Evolutionary conservation across 2,329 filamentous ascomycete species (phyloP), one percentile per base, ranked within the genome.

Genomic region (Cladobotryum mycophilum): DNA sequence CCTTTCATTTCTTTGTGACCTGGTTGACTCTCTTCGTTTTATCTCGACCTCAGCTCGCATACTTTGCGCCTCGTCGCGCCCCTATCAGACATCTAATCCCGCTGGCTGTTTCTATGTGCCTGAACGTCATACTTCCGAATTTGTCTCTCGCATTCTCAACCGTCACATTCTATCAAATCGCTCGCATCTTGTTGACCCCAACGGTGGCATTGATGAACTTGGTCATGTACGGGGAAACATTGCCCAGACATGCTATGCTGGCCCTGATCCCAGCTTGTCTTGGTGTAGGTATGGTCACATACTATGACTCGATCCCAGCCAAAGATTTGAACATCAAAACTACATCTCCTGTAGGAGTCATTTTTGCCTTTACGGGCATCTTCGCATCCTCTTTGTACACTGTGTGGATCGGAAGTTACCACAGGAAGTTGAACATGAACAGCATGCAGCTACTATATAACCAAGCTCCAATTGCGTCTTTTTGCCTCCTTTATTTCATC

Each of bases 361-460:
- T 82, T 35, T 86, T 86, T 60, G 82, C 84, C 20, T 78, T 86
- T 49, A 60, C 67, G 2, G 83, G 83, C 45, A 82, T 86, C 11
- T 74, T 84, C 47, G 81, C 82, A 14, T 85, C 80, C 33, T 82
- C 81, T 2, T 66, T 86, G 14, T 87, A 87, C 64, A 86, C 83
- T 0, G 79, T 86, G 53, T 85, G 81, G 81, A 84, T 86, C 60
- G 75, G 78, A 47, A 78, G 76, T 60, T 86, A 82, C 61, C 81
- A 85, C 63, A 76, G 79, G 54, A 84, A 80, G 65, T 73, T 86
- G 18, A 74, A 82, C 54, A 81, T 86, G 69, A 79, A 76, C 56
- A 85, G 81, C 66, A 83, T 85, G 76, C 84, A 87, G 68, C 69
- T 88, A 33, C 73, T 88, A 11, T 80, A 81, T 67, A 86, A 85